A percentile compares a stretch with the other conserved stretches of the same genome.
Evolutionary conservation across 139 green algal species (phyloP).

Genomic region (Diplosphaera chodatii): DNA sequence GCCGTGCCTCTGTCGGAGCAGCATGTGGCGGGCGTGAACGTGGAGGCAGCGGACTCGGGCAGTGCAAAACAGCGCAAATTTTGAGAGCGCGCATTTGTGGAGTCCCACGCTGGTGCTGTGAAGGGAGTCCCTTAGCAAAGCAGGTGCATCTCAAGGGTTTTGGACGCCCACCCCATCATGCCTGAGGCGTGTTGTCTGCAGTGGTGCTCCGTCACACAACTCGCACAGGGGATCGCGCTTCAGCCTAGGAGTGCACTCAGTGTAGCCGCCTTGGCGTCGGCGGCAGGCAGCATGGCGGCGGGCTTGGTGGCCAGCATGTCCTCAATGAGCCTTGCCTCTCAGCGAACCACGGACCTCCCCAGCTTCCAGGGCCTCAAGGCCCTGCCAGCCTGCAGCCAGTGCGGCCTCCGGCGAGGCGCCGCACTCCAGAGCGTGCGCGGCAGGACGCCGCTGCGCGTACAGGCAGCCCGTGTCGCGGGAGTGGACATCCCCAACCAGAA

Average conservation of each 20-base stretch:
- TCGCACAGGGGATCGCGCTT: no score
- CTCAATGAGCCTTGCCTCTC: neutral
- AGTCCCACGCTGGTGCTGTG: no score
- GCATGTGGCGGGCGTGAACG: neutral
- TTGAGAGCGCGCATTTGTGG: no score
- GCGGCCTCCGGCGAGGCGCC: slow-evolving; percentile 2
- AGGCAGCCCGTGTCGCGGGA: slow-evolving; percentile 86
- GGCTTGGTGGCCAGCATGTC: neutral
- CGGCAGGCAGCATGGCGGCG: neutral
- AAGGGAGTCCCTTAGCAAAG: no score
- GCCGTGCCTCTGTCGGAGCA: neutral
- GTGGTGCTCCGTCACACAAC: no score
- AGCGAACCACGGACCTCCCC: slow-evolving; percentile 11
- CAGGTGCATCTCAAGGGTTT: no score
- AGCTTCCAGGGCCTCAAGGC: slow-evolving; percentile 34
- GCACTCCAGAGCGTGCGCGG: slow-evolving; percentile 5
- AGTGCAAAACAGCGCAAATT: no score
- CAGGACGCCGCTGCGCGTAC: slow-evolving; percentile 56
- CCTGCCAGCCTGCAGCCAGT: neutral
- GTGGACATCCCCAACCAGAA: slow-evolving; percentile 99
- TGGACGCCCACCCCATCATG: no score
- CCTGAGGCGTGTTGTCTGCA: no score
- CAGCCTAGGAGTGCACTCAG: neutral
- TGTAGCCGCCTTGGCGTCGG: no score
- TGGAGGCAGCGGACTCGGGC: no score